A percentile compares a stretch with the other conserved stretches of the same genome.
Conservation (phyloP, 371 early-diverging fungal genomes). For the Nematocida displodere region DNA sequence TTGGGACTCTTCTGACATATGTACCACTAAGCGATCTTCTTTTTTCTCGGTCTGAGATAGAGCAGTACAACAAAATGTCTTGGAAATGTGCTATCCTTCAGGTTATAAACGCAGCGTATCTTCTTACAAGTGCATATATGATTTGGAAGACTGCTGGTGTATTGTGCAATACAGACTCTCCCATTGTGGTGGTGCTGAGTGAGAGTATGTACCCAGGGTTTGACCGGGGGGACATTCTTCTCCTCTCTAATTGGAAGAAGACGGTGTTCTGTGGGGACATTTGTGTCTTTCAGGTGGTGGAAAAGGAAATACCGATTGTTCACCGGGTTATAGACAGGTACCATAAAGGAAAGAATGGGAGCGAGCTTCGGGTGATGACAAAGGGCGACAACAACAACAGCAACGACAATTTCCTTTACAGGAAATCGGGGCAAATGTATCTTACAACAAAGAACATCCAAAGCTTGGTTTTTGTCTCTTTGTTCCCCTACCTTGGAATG, state of each 20-base stretch:
- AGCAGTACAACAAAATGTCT: constrained; percentile 50
- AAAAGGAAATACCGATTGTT: constrained; percentile 87
- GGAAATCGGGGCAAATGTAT: constrained; percentile 73
- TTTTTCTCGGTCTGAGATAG: constrained; percentile 49
- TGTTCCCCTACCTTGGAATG: constrained; percentile 81
- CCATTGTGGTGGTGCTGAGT: constrained; percentile 93
- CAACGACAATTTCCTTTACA: constrained; percentile 86
- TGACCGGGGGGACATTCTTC: constrained; percentile 86
- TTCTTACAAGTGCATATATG: constrained; percentile 71
- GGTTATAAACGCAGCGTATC: constrained; percentile 56
- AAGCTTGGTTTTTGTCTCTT: constrained; percentile 57
- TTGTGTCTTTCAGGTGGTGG: constrained; percentile 82
- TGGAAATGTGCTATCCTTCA: constrained; percentile 53
- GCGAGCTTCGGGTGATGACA: constrained; percentile 70
- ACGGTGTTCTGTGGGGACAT: constrained; percentile 76
- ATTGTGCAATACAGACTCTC: constrained; percentile 81
- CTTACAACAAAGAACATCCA: constrained; percentile 56
- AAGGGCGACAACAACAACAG: constrained; percentile 93
- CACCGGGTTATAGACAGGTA: constrained; percentile 78
- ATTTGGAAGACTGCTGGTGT: constrained; percentile 83
- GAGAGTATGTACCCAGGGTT: constrained; percentile 98
- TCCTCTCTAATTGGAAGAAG: constrained; percentile 72
- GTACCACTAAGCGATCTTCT: constrained; percentile 45
- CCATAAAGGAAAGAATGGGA: not conserved
- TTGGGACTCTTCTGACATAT: constrained; percentile 6